Evolutionary conservation across 495 filamentous ascomycete species (phyloP), one percentile per base, ranked within the genome.

Genomic region (Mytilinidion resinicola): DNA sequence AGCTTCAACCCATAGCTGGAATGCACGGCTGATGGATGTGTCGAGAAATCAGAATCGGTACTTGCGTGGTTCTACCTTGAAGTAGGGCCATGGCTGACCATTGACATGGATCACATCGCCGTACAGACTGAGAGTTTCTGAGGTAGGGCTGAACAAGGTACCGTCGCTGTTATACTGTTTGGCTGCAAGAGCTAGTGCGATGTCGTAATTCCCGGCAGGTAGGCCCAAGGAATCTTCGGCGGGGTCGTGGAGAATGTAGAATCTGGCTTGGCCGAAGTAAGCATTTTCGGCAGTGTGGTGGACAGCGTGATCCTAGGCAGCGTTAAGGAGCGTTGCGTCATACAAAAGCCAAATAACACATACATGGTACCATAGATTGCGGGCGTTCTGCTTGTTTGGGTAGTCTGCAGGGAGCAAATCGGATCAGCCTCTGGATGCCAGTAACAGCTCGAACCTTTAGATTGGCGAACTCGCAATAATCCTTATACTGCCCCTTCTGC

Each of bases 41-140:
- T 82, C 72, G 14, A 81, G 63, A 38, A 83, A 67, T 20, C 80
- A 68, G 54, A 83, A 73, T 17, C 79, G 78, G 66, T 83, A 83
- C 55, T 81, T 82, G 62, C 80, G 73, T 0, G 80, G 79, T 60
- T 82, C 70, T n/a, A 83, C 81, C 12, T 69, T 70, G 15, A 80
- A 62, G 61, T 69, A 78, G 0, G 81, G 80, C 79, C 79, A 83
- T 0, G 79, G 78, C 55, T 80, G 76, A 3, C 76, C 80, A 61
- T 83, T 83, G 55, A 84, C 81, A 41, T 76, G 70, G 47, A 80
- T 79, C 17, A 78, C 71, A 53, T 84, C 81, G 35, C 81, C 81
- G 52, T 71, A 83, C 8, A 78, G 64, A 33, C 73, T 77, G 19
- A 63, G 70, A 5, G 61, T 67, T 36, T 82, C 77, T 10, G 55